These are phyloP conservation scores for Acephala macrosclerotiorum DNA, from an alignment of 2,329 filamentous ascomycete genomes.

Conservation along the genomic window DNA sequence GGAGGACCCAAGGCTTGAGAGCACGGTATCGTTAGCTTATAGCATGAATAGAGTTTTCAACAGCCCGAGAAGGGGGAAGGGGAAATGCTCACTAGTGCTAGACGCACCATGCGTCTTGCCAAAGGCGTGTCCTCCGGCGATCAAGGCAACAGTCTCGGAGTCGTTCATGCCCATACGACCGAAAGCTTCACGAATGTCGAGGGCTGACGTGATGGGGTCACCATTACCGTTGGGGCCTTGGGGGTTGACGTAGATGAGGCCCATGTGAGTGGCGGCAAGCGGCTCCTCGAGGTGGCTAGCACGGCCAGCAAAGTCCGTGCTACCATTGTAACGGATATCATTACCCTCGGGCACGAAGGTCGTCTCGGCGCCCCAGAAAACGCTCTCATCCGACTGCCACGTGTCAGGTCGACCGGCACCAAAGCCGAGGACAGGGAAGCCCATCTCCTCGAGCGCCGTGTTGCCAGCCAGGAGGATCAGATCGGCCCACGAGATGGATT, in stretches of 20 bases:
- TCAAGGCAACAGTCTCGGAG: conserved; percentile 66
- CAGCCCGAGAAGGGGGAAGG: background rate
- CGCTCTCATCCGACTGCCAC: conserved; percentile 66
- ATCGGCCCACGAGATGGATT: conserved; percentile 69
- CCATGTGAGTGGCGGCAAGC: conserved; percentile 63
- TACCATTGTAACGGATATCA: conserved; percentile 60
- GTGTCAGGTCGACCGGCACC: conserved; percentile 64
- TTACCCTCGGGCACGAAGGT: conserved; percentile 35
- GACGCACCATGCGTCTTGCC: conserved; percentile 66
- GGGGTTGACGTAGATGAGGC: conserved; percentile 69
- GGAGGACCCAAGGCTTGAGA: conserved; percentile 23
- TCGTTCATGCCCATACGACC: conserved; percentile 70
- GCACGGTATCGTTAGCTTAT: too few species aligned
- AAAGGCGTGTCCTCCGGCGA: conserved; percentile 66
- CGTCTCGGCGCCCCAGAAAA: conserved; percentile 66
- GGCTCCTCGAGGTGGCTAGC: conserved; percentile 52
- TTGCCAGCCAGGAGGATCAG: conserved; percentile 64
- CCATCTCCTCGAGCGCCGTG: conserved; percentile 67
- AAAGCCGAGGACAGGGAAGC: conserved; percentile 63
- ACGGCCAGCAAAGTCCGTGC: conserved; percentile 42
- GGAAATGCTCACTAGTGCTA: conserved; percentile 18
- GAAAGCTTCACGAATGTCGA: conserved; percentile 66
- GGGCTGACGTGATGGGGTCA: conserved; percentile 60
- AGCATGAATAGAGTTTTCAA: conserved; percentile 14
- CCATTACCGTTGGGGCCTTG: conserved; percentile 65